Base-by-base conservation (phyloP, 352 stramenopile genomes). In the Blastocystis sp. region DNA sequence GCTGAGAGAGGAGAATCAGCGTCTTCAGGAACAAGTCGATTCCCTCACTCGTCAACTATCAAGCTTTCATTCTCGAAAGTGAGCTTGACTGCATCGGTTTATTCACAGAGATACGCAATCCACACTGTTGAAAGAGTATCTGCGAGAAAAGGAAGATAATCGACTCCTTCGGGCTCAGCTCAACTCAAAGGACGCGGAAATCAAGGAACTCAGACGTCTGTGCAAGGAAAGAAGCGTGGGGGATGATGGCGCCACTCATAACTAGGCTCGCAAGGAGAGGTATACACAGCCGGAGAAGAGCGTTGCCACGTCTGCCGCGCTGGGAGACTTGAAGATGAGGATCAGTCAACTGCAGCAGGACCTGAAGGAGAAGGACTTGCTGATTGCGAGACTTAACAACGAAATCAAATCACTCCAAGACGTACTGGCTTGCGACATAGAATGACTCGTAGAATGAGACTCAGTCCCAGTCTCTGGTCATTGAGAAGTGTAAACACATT, bases 1-100 rank as follows among this genome's bases (percentile, higher is more conserved):
- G 9, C 59, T 81, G 10, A n/a, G n/a, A 62, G n/a, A n/a, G n/a
- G 71, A 81, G 59, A 81, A 81, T 81, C 26, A 41, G 33, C 13
- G n/a, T 19, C 71, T 81, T 45, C 71, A 33, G 1, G 39, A 63
- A 31, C 12, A 65, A 81, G 26, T 81, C n/a, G 24, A 63, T 31
- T 45, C 62, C 10, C 24, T 81, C 13, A n/a, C 31, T 16, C n/a
- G 26, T 19, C 12, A 67, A 13, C 1, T 81, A 63, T n/a, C 10
- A 33, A 21, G 26, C 16, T 24, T 81, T 10, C 9, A 65, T 12
- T 66, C 71, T 21, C 21, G 59, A 65, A 67, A 62, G 71, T 81
- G 24, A 19, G 65, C 0, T 19, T 35, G 1, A 13, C 26, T 12
- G 24, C 41, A n/a, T 24, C 21, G 2, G 16, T 0, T 81, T 13